Conservation (phyloP, 345 rosid species). For the Viola odorata region DNA sequence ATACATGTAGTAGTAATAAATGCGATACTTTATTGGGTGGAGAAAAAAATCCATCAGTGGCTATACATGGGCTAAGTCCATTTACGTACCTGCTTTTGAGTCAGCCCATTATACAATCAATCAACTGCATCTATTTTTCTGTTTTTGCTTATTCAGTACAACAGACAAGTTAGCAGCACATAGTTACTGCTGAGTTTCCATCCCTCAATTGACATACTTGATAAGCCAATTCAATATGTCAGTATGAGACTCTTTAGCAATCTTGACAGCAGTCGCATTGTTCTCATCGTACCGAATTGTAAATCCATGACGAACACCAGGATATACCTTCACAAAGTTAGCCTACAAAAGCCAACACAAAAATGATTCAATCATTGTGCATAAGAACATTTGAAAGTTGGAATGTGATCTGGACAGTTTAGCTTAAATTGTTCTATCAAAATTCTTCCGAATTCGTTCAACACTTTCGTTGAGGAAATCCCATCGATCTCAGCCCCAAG, state of each 20-base stretch:
- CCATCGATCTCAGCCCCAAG: slow-evolving; percentile 18
- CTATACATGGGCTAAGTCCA: too few species aligned
- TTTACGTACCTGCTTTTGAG: too few species aligned
- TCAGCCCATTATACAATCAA: too few species aligned
- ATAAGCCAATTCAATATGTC: slow-evolving; percentile 12
- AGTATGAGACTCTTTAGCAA: slow-evolving; percentile 16
- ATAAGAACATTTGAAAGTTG: too few species aligned
- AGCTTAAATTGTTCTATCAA: slow-evolving; percentile 4
- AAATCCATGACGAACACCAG: slow-evolving; percentile 19
- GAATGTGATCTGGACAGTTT: neutral
- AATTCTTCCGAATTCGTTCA: slow-evolving; percentile 13
- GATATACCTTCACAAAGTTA: slow-evolving; percentile 16
- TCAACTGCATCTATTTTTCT: too few species aligned
- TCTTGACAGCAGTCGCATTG: slow-evolving; percentile 17
- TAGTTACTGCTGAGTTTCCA: too few species aligned
- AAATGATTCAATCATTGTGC: too few species aligned
- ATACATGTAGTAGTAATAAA: too few species aligned
- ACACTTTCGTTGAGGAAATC: neutral
- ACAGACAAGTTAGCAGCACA: too few species aligned
- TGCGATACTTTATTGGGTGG: too few species aligned
- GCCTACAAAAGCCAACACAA: neutral
- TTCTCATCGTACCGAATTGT: slow-evolving; percentile 10
- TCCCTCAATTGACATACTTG: slow-evolving; percentile 7
- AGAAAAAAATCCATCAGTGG: too few species aligned
- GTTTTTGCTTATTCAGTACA: too few species aligned